Base-by-base conservation (phyloP, 2,329 filamentous ascomycete species). In the Ophiostoma sp. region DNA sequence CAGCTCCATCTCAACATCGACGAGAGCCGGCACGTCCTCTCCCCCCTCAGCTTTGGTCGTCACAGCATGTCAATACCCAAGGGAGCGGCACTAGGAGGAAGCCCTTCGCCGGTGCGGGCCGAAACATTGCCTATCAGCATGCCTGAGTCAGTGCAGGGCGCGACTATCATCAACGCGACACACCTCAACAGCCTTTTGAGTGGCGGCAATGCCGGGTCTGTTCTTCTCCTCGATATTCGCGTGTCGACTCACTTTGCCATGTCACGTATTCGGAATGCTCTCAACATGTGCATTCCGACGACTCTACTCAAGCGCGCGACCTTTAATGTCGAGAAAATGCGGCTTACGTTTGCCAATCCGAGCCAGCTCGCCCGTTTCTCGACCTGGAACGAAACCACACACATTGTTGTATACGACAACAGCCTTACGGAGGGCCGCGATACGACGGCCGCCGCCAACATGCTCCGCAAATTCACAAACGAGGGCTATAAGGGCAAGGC, bases 261-360 rank as follows among this genome's bases (percentile, higher is more conserved):
- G 65, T 89, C 91, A 31, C 88, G 91, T 39, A 91, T 98, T 69
- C 81, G 84, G 67, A 89, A 90, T n/a, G 92, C 94, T 0, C 81
- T 99, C 41, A 98, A 96, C 77, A 83, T 99, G 5, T 98, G 95
- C 77, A 96, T 98, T 72, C 95, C 95, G 0, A 98, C 95, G 0
- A 98, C 94, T 0, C 82, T 99, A 17, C 81, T 99, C 23, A 98
- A 98, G 79, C 86, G 95, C 67, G 89, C 92, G 0, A 96, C 93
- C 0, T 98, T 96, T 79, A 94, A 94, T 75, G 86, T 96, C 15
- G 85, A 93, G 73, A 97, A 96, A 77, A 83, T 99, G 41, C 88
- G 92, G 74, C 90, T 94, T 72, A 97, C 93, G 0, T 96, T 99
- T 77, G 90, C 92, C 72, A 86, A 85, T 17, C 86, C 90, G 7